Percentiles rank a stretch among this genome's conserved stretches.
These are phyloP conservation scores for Myrica gale DNA, from an alignment of 306 rosid genomes.

Conservation along the genomic window DNA sequence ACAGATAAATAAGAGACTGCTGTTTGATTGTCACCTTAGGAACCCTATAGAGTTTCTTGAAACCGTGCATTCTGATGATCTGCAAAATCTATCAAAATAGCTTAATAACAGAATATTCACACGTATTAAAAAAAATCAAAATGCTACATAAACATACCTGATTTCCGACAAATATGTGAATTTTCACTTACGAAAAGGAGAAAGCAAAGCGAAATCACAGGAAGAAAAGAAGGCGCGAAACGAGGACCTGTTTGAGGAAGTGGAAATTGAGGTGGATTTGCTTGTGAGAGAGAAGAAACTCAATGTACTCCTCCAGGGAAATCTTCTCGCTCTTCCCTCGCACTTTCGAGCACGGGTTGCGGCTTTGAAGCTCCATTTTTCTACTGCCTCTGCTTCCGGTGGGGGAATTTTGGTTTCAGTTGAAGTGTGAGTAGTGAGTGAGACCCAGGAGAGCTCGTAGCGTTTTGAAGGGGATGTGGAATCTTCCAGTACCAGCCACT, in stretches of 20 bases:
- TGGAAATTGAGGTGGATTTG: constrained; percentile 33
- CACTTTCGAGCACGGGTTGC: constrained; percentile 21
- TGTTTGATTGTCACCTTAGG: constrained; percentile 47
- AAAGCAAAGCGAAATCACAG: background rate
- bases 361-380: constrained; percentile 29
- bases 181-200: background rate
- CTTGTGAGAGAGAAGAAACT: constrained; percentile 43
- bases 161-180: background rate
- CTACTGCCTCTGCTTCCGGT: constrained; percentile 11
- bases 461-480: too few species aligned
- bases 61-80: constrained; percentile 71
- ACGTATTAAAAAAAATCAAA: background rate
- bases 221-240: constrained; percentile 4
- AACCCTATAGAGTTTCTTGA: constrained; percentile 48
- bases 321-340: constrained; percentile 30
- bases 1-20: too few species aligned
- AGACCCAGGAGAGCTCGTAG: too few species aligned
- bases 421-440: too few species aligned
- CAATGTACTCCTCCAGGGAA: constrained; percentile 50
- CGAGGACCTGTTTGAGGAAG: constrained; percentile 60
- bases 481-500: too few species aligned
- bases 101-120: background rate
- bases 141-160: background rate
- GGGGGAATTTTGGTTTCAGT: background rate
- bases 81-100: constrained; percentile 16